Conservation (phyloP, 257 asterid species). For the Capsicum pubescens region DNA sequence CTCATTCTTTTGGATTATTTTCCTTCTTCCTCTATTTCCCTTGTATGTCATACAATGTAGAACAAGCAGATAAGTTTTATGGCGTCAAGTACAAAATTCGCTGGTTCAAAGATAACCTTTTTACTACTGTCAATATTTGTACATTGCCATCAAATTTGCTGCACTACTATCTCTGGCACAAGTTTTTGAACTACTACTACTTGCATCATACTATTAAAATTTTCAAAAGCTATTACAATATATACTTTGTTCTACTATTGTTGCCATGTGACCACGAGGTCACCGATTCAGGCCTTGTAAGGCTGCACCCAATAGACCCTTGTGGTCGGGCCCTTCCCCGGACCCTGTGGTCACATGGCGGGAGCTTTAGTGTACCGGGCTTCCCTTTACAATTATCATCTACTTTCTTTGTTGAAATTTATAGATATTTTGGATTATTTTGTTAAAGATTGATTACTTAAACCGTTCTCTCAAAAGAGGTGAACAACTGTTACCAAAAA, state of each 20-base stretch:
- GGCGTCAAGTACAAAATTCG: not conserved
- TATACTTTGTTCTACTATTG: not conserved
- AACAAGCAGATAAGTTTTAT: not conserved
- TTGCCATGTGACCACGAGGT: no score
- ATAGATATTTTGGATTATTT: not conserved
- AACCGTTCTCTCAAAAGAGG: no score
- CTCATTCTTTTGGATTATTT: not conserved
- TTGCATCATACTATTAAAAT: not conserved
- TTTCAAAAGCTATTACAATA: no score
- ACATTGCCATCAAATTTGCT: not conserved
- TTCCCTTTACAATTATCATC: not conserved
- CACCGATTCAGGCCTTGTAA: no score
- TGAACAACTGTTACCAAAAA: no score
- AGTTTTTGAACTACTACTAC: not conserved
- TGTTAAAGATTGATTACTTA: not conserved
- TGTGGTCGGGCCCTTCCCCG: no score
- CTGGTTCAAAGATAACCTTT: not conserved
- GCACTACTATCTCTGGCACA: not conserved
- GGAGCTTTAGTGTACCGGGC: no score
- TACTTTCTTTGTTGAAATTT: not conserved
- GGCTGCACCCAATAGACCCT: no score
- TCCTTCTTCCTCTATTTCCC: not conserved
- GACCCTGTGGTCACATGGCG: no score
- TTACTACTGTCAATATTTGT: not conserved
- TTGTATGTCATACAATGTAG: not conserved